phyloP scores from a whole-genome alignment of 2,329 filamentous ascomycete species.

The Botrytis pseudocinerea region DNA sequence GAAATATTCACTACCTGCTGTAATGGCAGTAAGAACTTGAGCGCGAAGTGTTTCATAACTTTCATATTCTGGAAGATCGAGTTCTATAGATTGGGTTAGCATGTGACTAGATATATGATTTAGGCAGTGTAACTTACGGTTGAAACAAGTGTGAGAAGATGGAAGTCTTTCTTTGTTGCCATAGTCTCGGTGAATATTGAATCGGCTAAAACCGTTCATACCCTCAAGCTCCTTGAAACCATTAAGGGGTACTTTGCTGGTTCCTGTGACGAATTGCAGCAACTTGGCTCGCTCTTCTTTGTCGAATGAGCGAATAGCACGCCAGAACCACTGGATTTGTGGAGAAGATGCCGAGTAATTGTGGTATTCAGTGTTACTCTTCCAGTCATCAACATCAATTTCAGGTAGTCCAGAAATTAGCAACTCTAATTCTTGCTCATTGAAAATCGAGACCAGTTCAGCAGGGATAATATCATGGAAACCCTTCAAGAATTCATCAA shows the following conservation, averaged over 20 bases:
- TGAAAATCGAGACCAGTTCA: constrained; percentile 94
- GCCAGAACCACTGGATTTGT: constrained; percentile 99
- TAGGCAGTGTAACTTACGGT: constrained; percentile 68
- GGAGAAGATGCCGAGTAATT: constrained; percentile 93
- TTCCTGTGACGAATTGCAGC: constrained; percentile 96
- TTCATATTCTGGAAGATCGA: constrained; percentile 97
- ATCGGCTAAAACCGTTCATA: constrained; percentile 97
- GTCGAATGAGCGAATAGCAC: constrained; percentile 93
- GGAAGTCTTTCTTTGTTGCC: constrained; percentile 94
- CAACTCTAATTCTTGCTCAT: constrained; percentile 94
- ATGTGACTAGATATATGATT: constrained; percentile 21
- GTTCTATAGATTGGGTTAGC: constrained; percentile 59
- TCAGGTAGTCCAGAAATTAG: constrained; percentile 96
- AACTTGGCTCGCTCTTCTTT: constrained; percentile 98
- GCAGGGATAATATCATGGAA: constrained; percentile 98
- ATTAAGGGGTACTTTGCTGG: constrained; percentile 95
- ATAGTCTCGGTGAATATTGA: constrained; percentile 98
- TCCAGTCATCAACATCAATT: constrained; percentile 98
- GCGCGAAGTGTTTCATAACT: constrained; percentile 87
- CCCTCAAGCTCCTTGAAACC: constrained; percentile 99
- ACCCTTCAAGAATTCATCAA: constrained; percentile 88
- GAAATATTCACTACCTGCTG: constrained; percentile 96
- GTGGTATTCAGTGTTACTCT: constrained; percentile 97
- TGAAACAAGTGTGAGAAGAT: constrained; percentile 98
- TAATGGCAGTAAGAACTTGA: constrained; percentile 92